Evolutionary conservation across 495 filamentous ascomycete genomes (phyloP).

Genomic region (Neurospora pannonica): DNA sequence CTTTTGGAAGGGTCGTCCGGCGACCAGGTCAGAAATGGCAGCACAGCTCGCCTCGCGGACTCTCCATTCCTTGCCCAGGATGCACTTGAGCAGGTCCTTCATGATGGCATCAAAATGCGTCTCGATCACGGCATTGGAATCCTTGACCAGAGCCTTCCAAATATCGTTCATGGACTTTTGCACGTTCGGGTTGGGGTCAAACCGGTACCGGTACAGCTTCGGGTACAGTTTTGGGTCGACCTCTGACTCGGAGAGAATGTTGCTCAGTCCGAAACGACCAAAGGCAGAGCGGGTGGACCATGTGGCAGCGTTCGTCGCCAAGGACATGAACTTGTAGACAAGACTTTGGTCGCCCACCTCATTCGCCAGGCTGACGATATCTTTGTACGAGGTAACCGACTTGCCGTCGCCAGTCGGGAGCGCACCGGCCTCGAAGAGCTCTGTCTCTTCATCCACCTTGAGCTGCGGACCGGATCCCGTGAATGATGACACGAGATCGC

Average conservation of each 20-base stretch:
- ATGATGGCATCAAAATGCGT: conserved; percentile 77
- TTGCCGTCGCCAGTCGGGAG: conserved; percentile 84
- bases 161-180: conserved; percentile 94
- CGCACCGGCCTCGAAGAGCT: conserved; percentile 89
- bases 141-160: conserved; percentile 86
- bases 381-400: conserved; percentile 86
- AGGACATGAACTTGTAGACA: conserved; percentile 93
- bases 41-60: conserved; percentile 84
- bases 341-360: conserved; percentile 92
- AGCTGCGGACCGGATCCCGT: conserved; percentile 64
- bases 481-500: conserved; percentile 78
- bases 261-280: conserved; percentile 85
- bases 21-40: conserved; percentile 77
- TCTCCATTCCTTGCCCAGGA: conserved; percentile 86
- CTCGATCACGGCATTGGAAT: conserved; percentile 62
- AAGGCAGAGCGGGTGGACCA: conserved; percentile 95
- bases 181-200: conserved; percentile 89
- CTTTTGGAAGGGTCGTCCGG: conserved; percentile 61
- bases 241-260: conserved; percentile 79
- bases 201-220: conserved; percentile 87
- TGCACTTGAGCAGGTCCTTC: conserved; percentile 71
- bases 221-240: conserved; percentile 90
- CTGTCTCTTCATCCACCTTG: conserved; percentile 77
- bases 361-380: conserved; percentile 85
- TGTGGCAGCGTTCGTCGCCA: conserved; percentile 87